Evolutionary conservation across 257 asterid species (phyloP).

Genomic region (Haberlea rhodopensis): DNA sequence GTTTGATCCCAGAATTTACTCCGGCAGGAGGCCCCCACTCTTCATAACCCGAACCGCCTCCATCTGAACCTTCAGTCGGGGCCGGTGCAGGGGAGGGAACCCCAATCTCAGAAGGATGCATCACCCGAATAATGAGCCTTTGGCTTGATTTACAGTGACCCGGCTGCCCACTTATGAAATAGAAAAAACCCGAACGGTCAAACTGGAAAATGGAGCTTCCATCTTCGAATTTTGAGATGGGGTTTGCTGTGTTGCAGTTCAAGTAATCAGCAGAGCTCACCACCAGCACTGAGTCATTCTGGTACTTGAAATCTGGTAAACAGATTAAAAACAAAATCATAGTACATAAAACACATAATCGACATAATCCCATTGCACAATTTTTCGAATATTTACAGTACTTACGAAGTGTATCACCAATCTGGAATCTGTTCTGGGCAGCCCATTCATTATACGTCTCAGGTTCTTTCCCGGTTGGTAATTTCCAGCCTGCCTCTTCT

Average conservation of each 20-base stretch:
- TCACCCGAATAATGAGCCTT: constrained; percentile 55
- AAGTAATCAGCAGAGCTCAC: constrained; percentile 50
- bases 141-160: constrained; percentile 65
- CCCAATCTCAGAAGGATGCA: constrained; percentile 47
- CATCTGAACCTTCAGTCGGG: constrained; percentile 19
- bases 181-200: constrained; percentile 50
- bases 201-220: constrained; percentile 52
- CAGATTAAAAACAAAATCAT: background rate
- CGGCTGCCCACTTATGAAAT: constrained; percentile 68
- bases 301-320: constrained; percentile 67
- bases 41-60: constrained; percentile 17
- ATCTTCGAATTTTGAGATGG: constrained; percentile 46
- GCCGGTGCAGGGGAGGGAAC: constrained; percentile 39
- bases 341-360: background rate
- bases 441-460: constrained; percentile 81
- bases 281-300: constrained; percentile 56
- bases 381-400: too few species aligned
- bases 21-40: constrained; percentile 30
- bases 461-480: constrained; percentile 56
- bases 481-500: constrained; percentile 48
- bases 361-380: background rate
- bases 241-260: constrained; percentile 48
- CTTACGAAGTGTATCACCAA: constrained; percentile 66
- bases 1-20: constrained; percentile 26
- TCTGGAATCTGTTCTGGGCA: constrained; percentile 52